phyloP scores from a whole-genome alignment of 2,329 filamentous ascomycete genomes.

The Penicillium brevicompactum region DNA sequence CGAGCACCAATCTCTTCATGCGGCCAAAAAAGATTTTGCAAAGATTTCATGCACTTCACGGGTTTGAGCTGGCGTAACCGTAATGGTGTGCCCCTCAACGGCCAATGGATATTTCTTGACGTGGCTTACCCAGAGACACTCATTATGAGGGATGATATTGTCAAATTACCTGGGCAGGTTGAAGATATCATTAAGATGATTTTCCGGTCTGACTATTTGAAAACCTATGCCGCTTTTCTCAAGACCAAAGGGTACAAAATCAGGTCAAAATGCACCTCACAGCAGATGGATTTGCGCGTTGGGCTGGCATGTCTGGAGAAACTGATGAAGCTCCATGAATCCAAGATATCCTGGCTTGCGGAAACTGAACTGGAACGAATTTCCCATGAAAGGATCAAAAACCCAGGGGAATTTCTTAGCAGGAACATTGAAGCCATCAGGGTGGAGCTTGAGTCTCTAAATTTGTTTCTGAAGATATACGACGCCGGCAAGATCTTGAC shows the following conservation, averaged over 20 bases:
- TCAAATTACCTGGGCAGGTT: neutral
- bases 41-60: neutral
- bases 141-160: neutral
- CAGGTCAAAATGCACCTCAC: no score
- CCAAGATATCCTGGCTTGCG: neutral
- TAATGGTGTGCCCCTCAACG: neutral
- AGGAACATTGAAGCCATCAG: neutral
- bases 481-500: neutral
- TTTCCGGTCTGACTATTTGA: neutral
- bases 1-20: neutral
- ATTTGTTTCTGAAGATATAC: neutral
- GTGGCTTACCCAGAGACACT: neutral
- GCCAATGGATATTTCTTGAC: neutral
- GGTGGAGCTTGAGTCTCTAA: neutral
- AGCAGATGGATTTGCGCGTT: neutral
- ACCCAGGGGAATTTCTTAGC: no score
- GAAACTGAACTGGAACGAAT: neutral
- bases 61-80: conserved; percentile 6
- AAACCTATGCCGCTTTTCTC: neutral
- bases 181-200: neutral
- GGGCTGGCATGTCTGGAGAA: neutral
- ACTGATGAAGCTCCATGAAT: neutral
- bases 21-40: conserved; percentile 1
- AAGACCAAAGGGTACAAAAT: no score
- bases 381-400: neutral